Percentiles rank a stretch among this genome's conserved stretches.
These are phyloP conservation scores for Wickerhamomyces chaumierensis DNA, from an alignment of 805 yeast genomes.

Conservation along the genomic window DNA sequence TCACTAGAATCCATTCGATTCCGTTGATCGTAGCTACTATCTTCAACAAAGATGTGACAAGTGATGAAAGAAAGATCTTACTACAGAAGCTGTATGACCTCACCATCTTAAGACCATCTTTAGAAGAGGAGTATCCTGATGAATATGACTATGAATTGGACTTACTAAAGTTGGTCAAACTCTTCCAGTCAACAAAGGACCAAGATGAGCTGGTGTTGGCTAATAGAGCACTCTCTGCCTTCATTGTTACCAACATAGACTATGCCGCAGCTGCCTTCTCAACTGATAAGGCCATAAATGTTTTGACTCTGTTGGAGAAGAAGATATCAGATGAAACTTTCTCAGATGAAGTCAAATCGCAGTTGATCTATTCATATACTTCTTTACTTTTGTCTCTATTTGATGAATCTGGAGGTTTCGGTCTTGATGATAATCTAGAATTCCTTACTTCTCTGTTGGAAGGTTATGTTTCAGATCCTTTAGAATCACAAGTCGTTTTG, in stretches of 20 bases:
- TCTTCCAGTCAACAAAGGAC: slow-evolving; percentile 10
- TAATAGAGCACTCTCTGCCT: slow-evolving; percentile 12
- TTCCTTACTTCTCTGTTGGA: slow-evolving; percentile 8
- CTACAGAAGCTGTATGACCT: slow-evolving; percentile 16
- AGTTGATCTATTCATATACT: slow-evolving; percentile 15
- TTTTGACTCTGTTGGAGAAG: slow-evolving; percentile 11
- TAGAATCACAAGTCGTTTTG: slow-evolving; percentile 1
- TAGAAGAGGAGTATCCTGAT: slow-evolving; percentile 7
- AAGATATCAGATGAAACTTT: slow-evolving; percentile 10
- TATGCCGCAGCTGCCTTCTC: slow-evolving; percentile 11
- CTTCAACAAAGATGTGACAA: slow-evolving; percentile 12
- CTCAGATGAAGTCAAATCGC: slow-evolving; percentile 8
- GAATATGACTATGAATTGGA: slow-evolving; percentile 10
- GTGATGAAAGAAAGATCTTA: slow-evolving; percentile 16
- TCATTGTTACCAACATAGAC: slow-evolving; percentile 15
- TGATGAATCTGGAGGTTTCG: slow-evolving; percentile 18
- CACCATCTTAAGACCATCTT: slow-evolving; percentile 10
- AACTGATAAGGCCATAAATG: slow-evolving; percentile 9
- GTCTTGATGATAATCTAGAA: slow-evolving; percentile 13
- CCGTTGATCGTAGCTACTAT: slow-evolving; percentile 12
- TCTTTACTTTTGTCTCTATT: slow-evolving; percentile 12
- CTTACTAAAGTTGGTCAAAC: slow-evolving; percentile 8
- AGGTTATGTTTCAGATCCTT: slow-evolving; percentile 1
- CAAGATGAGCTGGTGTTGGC: slow-evolving; percentile 8
- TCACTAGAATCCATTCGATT: slow-evolving; percentile 13